These are phyloP conservation scores for Vaccinium darrowii DNA, from an alignment of 148 eudicot species.

Conservation along the genomic window DNA sequence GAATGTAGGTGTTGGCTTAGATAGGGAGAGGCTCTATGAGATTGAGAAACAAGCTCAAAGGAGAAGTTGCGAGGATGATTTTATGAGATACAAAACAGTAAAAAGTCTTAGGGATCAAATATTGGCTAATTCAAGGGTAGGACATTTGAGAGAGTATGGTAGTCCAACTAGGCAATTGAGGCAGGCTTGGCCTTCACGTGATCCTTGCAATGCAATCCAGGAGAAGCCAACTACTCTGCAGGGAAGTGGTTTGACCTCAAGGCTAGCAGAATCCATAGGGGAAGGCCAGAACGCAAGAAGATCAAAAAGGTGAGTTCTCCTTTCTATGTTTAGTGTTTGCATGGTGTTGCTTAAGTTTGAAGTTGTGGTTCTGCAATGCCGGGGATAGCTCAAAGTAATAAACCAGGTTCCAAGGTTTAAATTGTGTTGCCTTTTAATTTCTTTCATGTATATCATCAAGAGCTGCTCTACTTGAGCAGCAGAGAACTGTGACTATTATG, in stretches of 20 bases:
- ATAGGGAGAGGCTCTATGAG: conserved; percentile 32
- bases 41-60: conserved; percentile 43
- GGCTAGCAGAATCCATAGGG: conserved; percentile 27
- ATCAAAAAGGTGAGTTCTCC: conserved; percentile 28
- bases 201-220: conserved; percentile 21
- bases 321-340: not conserved
- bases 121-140: conserved; percentile 49
- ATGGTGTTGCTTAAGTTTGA: conserved; percentile 1
- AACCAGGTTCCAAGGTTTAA: not conserved
- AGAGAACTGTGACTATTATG: conserved; percentile 11
- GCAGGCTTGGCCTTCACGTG: conserved; percentile 41
- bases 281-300: conserved; percentile 29
- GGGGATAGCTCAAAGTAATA: not conserved
- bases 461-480: conserved; percentile 14
- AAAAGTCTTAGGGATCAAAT: conserved; percentile 48
- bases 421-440: conserved; percentile 2
- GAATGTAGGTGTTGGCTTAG: conserved; percentile 21
- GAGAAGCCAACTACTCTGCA: conserved; percentile 23
- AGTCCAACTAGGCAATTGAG: conserved; percentile 43
- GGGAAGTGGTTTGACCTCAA: conserved; percentile 24
- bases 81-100: conserved; percentile 34
- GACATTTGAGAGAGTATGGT: conserved; percentile 29
- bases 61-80: conserved; percentile 52
- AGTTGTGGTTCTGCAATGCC: not conserved
- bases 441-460: not conserved